phyloP scores from a whole-genome alignment of 2,329 filamentous ascomycete genomes.

The Calonectria fujianensis region DNA sequence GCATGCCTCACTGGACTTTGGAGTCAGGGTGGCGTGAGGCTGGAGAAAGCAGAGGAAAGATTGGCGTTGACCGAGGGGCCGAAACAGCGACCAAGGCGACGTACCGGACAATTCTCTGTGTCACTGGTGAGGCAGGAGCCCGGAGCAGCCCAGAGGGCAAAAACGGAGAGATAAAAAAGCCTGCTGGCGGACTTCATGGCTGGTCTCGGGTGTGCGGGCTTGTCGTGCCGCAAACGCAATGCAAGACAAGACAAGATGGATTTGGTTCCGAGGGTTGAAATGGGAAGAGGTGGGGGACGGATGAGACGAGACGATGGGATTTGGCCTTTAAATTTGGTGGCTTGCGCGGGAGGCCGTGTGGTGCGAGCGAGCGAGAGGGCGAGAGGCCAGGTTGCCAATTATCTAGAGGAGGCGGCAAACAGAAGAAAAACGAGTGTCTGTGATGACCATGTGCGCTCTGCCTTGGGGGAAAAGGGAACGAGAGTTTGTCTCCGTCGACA shows the following conservation, averaged over 20 bases:
- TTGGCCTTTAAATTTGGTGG: slow-evolving; percentile 5
- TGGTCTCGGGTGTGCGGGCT: slow-evolving; percentile 41
- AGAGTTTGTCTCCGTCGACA: neutral
- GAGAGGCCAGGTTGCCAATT: slow-evolving; percentile 16
- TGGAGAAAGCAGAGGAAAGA: neutral
- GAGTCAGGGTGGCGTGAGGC: neutral
- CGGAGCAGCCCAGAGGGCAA: slow-evolving; percentile 72
- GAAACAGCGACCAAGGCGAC: slow-evolving; percentile 52
- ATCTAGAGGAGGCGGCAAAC: neutral
- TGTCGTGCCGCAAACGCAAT: slow-evolving; percentile 27
- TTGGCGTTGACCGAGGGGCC: slow-evolving; percentile 11
- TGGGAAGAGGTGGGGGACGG: slow-evolving; percentile 4
- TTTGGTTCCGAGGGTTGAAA: slow-evolving; percentile 6
- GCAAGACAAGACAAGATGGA: slow-evolving; percentile 20
- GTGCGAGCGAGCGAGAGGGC: no score
- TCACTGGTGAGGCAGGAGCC: slow-evolving; percentile 65
- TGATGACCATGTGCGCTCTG: neutral
- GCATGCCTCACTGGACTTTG: neutral
- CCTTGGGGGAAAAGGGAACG: neutral
- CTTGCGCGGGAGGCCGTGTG: neutral
- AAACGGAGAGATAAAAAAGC: slow-evolving; percentile 74
- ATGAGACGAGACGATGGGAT: neutral
- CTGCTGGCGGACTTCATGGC: slow-evolving; percentile 72
- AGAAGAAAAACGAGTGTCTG: slow-evolving; percentile 7
- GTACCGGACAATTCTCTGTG: slow-evolving; percentile 73